Conservation (phyloP, 108 stramenopile genomes). For the Cyclotella baltica region DNA sequence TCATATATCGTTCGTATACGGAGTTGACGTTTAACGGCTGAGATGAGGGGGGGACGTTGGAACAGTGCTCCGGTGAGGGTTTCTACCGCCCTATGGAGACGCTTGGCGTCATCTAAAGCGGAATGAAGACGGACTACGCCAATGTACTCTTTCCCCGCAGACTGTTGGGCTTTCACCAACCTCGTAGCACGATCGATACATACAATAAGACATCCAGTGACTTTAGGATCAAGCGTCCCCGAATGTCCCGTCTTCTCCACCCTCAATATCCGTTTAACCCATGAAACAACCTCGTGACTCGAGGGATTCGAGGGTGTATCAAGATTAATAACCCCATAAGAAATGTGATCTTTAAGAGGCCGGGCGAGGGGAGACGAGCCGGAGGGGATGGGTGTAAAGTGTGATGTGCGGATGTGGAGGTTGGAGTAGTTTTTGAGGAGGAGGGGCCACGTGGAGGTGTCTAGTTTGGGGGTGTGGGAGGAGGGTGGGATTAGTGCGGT, state of each 20-base stretch:
- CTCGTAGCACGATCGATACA: conserved; percentile 99
- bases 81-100: conserved; percentile 92
- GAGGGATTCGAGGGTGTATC: conserved; percentile 99
- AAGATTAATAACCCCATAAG: conserved; percentile 98
- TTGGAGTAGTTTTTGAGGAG: conserved; percentile 97
- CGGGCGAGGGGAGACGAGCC: conserved; percentile 97
- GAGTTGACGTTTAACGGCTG: conserved; percentile 99
- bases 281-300: conserved; percentile 99
- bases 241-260: conserved; percentile 99
- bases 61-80: conserved; percentile 98
- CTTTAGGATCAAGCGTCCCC: conserved; percentile 99
- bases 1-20: conserved; percentile 99
- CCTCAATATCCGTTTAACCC: conserved; percentile 99
- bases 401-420: conserved; percentile 97
- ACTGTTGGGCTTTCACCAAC: conserved; percentile 98
- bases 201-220: conserved; percentile 99
- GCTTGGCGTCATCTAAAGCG: conserved; percentile 84
- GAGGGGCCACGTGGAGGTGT: conserved; percentile 97
- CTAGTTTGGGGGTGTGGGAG: conserved; percentile 85
- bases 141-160: conserved; percentile 99
- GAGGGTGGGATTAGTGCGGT: conserved; percentile 92
- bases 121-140: conserved; percentile 97
- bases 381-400: conserved; percentile 98
- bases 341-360: conserved; percentile 89
- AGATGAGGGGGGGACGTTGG: conserved; percentile 99